Base-by-base conservation (phyloP, 192 early-diverging fungal species). In the Dissophora ornata region DNA sequence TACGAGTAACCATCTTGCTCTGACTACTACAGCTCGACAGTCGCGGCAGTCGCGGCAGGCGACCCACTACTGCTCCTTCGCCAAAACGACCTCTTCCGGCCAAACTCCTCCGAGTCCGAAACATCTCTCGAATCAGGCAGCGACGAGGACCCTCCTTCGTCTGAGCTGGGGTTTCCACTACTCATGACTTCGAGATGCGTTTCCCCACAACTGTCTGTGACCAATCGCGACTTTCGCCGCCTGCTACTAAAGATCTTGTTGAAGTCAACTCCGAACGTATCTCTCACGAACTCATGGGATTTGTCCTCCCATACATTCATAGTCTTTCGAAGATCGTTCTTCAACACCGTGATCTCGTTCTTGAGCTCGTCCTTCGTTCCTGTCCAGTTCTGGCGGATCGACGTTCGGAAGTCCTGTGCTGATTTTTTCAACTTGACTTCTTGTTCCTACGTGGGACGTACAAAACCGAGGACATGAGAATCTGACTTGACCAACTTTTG, bases 341-440 rank as follows among this genome's bases (percentile, higher is more conserved):
- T 85, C 7, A 89, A 69, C 11, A 85, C 88, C 33, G 82, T 80
- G 32, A 89, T 70, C 62, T 89, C 86, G 47, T 82, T 85, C 4
- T 81, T 69, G 16, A 89, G 77, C 49, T 89, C 86, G 24, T 83
- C 83, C 40, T 86, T 82, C 7, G 86, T 89, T 1, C 88, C 90
- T 11, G 79, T 79, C 46, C 87, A 69, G 58, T 89, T 88, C 70
- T 89, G 82, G 40, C 86, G 85, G 48, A 93, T 87, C 33, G 87
- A 83, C 22, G 85, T 80, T 58, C 85, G 80, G 50, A 93, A 82
- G 19, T 86, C 88, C 4, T 87, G 79, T 19, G 90, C 81, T n/a
- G 86, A 89, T 32, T 91, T 91, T 81, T 93, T 89, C 56, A 88
- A 74, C 51, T 88, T 86, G 33, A 91, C 80, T 60, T 91, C 88